These are phyloP conservation scores for Ceratocystiopsis sp. DNA, from an alignment of 2,329 filamentous ascomycete species.

Conservation along the genomic window DNA sequence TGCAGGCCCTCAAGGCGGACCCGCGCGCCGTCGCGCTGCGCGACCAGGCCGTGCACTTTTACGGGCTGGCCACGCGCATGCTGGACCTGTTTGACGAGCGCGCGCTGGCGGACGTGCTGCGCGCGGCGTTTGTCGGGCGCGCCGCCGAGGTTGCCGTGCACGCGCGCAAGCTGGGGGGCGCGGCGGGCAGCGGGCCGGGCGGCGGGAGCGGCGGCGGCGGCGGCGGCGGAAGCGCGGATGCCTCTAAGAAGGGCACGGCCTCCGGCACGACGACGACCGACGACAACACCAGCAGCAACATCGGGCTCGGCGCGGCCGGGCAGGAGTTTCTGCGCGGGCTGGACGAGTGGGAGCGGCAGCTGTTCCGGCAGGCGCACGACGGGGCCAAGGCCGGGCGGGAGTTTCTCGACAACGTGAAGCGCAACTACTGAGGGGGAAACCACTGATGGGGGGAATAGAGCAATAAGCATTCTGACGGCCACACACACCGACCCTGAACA, in stretches of 20 bases:
- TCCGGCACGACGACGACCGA: not conserved
- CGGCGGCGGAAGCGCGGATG: conserved; percentile 19
- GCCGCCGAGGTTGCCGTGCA: conserved; percentile 75
- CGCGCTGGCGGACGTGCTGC: conserved; percentile 57
- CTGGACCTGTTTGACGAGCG: conserved; percentile 77
- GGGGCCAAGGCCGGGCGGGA: conserved; percentile 51
- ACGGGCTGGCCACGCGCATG: conserved; percentile 68
- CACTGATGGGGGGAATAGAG: not conserved
- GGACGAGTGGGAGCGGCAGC: conserved; percentile 71
- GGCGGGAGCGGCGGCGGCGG: conserved; percentile 28
- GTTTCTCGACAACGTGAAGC: conserved; percentile 50
- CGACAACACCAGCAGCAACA: conserved; percentile 19
- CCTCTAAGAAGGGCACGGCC: not conserved
- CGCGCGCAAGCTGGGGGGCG: conserved; percentile 67
- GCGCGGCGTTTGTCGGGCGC: conserved; percentile 63
- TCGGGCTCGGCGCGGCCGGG: conserved; percentile 43
- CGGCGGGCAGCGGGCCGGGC: conserved; percentile 26
- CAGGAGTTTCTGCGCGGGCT: conserved; percentile 75
- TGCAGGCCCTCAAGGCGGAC: conserved; percentile 83
- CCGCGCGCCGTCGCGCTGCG: conserved; percentile 71
- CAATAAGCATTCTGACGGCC: not conserved
- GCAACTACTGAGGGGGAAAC: conserved; percentile 10
- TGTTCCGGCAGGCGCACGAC: conserved; percentile 61
- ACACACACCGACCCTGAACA: no score
- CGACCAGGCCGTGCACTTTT: conserved; percentile 73